phyloP scores from a whole-genome alignment of 495 filamentous ascomycete genomes.

The Penicillium tannophilum region DNA sequence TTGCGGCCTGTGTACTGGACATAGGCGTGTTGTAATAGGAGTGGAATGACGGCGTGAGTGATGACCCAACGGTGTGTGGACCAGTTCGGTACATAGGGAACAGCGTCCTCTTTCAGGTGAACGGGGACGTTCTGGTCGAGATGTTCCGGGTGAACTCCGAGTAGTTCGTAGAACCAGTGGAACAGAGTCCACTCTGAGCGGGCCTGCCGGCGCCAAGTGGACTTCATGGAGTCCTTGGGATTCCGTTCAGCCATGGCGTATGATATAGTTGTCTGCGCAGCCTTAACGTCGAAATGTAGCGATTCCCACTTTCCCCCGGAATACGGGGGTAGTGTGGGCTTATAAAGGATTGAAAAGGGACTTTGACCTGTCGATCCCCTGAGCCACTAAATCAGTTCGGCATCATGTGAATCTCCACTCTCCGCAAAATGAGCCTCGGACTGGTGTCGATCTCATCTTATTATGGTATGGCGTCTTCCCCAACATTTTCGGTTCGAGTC shows the following conservation, averaged over 20 bases:
- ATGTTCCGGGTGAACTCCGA: slow-evolving; percentile 31
- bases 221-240: slow-evolving; percentile 40
- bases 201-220: slow-evolving; percentile 34
- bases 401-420: slow-evolving; percentile 31
- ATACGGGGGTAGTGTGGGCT: slow-evolving; percentile 10
- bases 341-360: slow-evolving; percentile 14
- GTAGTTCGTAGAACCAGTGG: slow-evolving; percentile 39
- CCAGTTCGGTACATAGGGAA: slow-evolving; percentile 35
- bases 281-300: not conserved
- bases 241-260: slow-evolving; percentile 23
- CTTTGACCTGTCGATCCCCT: slow-evolving; percentile 13
- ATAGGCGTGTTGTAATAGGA: slow-evolving; percentile 34
- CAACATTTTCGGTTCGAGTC: not conserved
- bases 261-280: not conserved
- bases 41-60: slow-evolving; percentile 26
- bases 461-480: not conserved
- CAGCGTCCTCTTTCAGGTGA: slow-evolving; percentile 28
- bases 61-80: slow-evolving; percentile 37
- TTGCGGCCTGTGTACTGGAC: slow-evolving; percentile 30
- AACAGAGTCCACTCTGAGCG: slow-evolving; percentile 33
- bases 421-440: slow-evolving; percentile 29
- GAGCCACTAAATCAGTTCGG: slow-evolving; percentile 17
- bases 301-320: not conserved
- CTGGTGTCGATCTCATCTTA: slow-evolving; percentile 24
- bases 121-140: slow-evolving; percentile 29